Conservation (phyloP, 495 filamentous ascomycete genomes). For the Melanomma pulvis-pyrius region DNA sequence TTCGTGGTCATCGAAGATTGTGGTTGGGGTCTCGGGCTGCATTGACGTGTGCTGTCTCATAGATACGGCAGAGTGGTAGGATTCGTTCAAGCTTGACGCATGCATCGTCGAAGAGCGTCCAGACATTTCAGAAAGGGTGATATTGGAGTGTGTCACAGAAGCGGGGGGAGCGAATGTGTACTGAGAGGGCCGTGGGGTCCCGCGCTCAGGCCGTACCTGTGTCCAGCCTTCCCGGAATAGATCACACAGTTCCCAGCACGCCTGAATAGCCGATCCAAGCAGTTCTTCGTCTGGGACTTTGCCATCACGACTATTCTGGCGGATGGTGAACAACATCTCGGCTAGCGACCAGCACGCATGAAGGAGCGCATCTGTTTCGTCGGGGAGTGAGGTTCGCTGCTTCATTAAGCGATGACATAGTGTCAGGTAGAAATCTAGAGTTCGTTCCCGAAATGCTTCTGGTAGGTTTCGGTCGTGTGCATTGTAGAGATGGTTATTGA, state of each 20-base stretch:
- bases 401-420: constrained; percentile 93
- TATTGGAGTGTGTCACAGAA: constrained; percentile 28
- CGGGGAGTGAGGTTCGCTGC: constrained; percentile 73
- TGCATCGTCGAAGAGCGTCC: constrained; percentile 45
- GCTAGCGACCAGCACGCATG: constrained; percentile 88
- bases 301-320: constrained; percentile 76
- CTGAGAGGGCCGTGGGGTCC: constrained; percentile 82
- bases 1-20: constrained; percentile 87
- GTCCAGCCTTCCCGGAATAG: constrained; percentile 94
- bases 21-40: constrained; percentile 85
- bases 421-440: constrained; percentile 91
- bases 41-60: constrained; percentile 23
- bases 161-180: constrained; percentile 60
- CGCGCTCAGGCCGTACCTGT: constrained; percentile 80
- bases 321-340: constrained; percentile 91
- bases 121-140: constrained; percentile 48
- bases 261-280: constrained; percentile 81
- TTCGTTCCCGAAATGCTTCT: constrained; percentile 85
- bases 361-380: constrained; percentile 80
- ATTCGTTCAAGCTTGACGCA: constrained; percentile 41
- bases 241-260: constrained; percentile 94
- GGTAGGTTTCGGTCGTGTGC: constrained; percentile 84
- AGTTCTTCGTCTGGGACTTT: constrained; percentile 78
- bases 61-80: constrained; percentile 32
- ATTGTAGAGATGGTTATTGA: constrained; percentile 93